Evolutionary conservation across 2,329 filamentous ascomycete genomes (phyloP).

Genomic region (Cladosporium sphaerospermum): DNA sequence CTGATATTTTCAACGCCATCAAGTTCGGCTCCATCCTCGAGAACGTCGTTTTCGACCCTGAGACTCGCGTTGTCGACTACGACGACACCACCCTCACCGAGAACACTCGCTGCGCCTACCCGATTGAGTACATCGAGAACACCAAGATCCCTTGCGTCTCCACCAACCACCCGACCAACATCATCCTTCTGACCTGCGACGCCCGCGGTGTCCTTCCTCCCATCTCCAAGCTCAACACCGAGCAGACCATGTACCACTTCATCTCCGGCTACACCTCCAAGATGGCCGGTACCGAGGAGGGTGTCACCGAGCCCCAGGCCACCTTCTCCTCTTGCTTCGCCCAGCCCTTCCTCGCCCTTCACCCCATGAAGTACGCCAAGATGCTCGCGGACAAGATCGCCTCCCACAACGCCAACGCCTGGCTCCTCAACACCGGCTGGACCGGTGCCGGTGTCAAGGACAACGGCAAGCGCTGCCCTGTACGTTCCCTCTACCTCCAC

Average conservation of each 20-base stretch:
- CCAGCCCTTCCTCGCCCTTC: conserved; percentile 95
- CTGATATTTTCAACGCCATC: conserved; percentile 94
- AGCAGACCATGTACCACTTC: conserved; percentile 99
- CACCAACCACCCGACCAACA: conserved; percentile 85
- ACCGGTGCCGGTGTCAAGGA: conserved; percentile 85
- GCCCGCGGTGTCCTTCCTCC: conserved; percentile 94
- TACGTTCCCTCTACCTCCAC: conserved; percentile 52
- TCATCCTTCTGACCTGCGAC: conserved; percentile 96
- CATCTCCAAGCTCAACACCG: conserved; percentile 90
- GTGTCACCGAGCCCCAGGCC: conserved; percentile 92
- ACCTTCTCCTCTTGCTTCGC: conserved; percentile 99
- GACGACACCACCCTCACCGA: conserved; percentile 92
- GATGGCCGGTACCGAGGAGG: conserved; percentile 98
- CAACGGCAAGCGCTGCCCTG: conserved; percentile 89
- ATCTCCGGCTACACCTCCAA: conserved; percentile 99
- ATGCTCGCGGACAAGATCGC: conserved; percentile 99
- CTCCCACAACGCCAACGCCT: conserved; percentile 89
- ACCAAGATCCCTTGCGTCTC: conserved; percentile 97
- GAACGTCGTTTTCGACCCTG: conserved; percentile 95
- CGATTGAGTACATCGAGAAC: conserved; percentile 98
- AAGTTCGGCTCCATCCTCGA: conserved; percentile 94
- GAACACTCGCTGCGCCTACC: conserved; percentile 97
- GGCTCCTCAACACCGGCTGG: conserved; percentile 98
- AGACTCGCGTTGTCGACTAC: conserved; percentile 87
- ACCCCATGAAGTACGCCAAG: conserved; percentile 97